These are phyloP conservation scores for Sechiopsis laciniata DNA, from an alignment of 306 rosid species.

Conservation along the genomic window DNA sequence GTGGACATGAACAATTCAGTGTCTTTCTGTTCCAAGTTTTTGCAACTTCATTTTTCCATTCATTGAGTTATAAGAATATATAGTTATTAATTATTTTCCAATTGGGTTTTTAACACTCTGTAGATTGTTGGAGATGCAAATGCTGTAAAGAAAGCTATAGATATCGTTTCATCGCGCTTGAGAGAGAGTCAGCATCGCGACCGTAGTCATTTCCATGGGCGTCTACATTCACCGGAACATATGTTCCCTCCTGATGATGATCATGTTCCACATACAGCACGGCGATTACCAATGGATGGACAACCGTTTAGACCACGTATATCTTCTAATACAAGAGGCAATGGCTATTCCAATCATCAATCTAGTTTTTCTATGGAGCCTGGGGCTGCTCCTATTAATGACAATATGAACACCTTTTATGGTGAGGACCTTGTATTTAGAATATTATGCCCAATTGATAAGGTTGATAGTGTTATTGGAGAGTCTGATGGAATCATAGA, in stretches of 20 bases:
- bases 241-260: slow-evolving; percentile 79
- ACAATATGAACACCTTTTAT: slow-evolving; percentile 48
- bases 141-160: slow-evolving; percentile 69
- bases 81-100: background rate
- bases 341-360: slow-evolving; percentile 47
- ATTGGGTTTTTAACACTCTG: slow-evolving; percentile 24
- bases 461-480: slow-evolving; percentile 64
- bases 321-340: slow-evolving; percentile 48
- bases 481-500: slow-evolving; percentile 78
- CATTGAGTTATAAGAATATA: background rate
- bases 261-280: slow-evolving; percentile 58
- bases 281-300: slow-evolving; percentile 65
- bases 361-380: slow-evolving; percentile 50
- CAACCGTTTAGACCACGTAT: slow-evolving; percentile 52
- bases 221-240: slow-evolving; percentile 72
- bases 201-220: slow-evolving; percentile 74
- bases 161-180: slow-evolving; percentile 66
- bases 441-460: slow-evolving; percentile 80
- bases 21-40: background rate
- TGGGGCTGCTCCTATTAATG: slow-evolving; percentile 48
- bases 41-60: background rate
- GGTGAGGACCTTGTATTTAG: slow-evolving; percentile 81
- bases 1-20: background rate
- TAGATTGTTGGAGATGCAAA: slow-evolving; percentile 81
- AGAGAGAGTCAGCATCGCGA: slow-evolving; percentile 99